These are phyloP conservation scores for Solanum sejunctum DNA, from an alignment of 257 asterid genomes.

Conservation along the genomic window DNA sequence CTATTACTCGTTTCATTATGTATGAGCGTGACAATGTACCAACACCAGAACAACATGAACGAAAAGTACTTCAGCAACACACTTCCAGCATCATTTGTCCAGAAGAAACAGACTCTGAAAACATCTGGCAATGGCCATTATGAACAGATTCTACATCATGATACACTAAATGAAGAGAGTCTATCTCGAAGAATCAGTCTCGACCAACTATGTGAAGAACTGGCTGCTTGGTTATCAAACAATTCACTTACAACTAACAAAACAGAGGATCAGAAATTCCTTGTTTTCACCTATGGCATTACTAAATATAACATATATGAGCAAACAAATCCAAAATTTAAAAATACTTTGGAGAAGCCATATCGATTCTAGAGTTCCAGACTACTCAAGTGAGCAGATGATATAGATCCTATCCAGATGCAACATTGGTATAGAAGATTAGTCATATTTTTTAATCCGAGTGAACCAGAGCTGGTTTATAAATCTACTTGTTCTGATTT, in stretches of 20 bases:
- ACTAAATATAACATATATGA: neutral
- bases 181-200: neutral
- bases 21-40: neutral
- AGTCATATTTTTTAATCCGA: neutral
- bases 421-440: neutral
- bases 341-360: neutral
- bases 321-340: neutral
- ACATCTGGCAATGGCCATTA: neutral
- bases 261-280: neutral
- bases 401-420: neutral
- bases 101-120: neutral
- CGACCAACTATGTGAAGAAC: neutral
- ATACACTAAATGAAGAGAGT: neutral
- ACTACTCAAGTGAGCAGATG: neutral
- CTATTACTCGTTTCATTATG: neutral
- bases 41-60: neutral
- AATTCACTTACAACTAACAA: neutral
- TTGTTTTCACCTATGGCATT: neutral
- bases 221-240: neutral
- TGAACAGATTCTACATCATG: neutral
- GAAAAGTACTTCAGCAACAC: neutral
- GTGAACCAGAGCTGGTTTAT: neutral
- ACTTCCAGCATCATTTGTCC: neutral
- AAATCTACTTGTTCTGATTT: neutral
- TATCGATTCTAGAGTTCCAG: neutral